phyloP scores from a whole-genome alignment of 352 stramenopile genomes.

The Phytophthora uliginosa region DNA sequence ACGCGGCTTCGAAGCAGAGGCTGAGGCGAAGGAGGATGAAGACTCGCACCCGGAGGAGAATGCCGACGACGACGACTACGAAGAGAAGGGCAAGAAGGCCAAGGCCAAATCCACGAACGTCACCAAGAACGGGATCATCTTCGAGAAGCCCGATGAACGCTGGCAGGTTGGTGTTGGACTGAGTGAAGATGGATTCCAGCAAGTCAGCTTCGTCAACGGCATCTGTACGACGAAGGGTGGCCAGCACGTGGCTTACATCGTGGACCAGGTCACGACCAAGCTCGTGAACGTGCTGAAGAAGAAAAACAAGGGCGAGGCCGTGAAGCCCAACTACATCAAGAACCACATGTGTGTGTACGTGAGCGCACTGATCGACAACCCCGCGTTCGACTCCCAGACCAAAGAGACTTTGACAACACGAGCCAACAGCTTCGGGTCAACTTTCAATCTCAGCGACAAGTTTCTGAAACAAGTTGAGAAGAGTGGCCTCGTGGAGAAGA shows the following conservation, averaged over 20 bases:
- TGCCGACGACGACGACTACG: constrained; percentile 43
- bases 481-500: constrained; percentile 91
- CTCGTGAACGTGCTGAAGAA: constrained; percentile 95
- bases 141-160: constrained; percentile 93
- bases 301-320: constrained; percentile 93
- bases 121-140: constrained; percentile 79
- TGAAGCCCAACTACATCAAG: constrained; percentile 97
- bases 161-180: constrained; percentile 96
- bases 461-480: constrained; percentile 92
- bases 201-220: constrained; percentile 98
- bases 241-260: constrained; percentile 96
- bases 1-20: constrained; percentile 39
- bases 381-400: constrained; percentile 98
- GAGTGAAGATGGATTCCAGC: constrained; percentile 95
- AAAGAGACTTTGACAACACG: constrained; percentile 98
- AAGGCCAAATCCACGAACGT: constrained; percentile 39
- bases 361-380: constrained; percentile 98
- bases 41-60: constrained; percentile 42
- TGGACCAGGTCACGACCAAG: constrained; percentile 91
- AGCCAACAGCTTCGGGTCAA: constrained; percentile 87
- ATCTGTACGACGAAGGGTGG: constrained; percentile 98
- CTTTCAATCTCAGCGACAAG: constrained; percentile 87
- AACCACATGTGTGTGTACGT: constrained; percentile 98
- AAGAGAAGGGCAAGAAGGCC: constrained; percentile 35
- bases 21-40: constrained; percentile 42